These are phyloP conservation scores for Raphanus raphanistrum DNA, from an alignment of 345 rosid species.

Conservation along the genomic window DNA sequence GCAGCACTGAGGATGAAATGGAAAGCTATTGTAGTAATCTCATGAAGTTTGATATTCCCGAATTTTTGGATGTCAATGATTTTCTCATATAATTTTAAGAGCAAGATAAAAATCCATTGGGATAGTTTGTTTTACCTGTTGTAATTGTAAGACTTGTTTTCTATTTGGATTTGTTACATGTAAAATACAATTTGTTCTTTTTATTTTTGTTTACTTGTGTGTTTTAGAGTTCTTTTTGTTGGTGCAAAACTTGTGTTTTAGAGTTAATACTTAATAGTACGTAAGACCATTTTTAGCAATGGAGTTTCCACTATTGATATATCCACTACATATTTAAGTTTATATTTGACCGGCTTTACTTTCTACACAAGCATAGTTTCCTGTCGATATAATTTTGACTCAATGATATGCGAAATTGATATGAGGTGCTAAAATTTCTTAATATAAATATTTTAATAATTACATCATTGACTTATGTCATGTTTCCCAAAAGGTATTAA, in stretches of 20 bases:
- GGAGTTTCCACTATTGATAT: constrained; percentile 35
- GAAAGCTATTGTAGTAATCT: constrained; percentile 72
- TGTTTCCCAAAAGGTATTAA: constrained; percentile 42
- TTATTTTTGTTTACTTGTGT: not conserved
- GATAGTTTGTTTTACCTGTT: not conserved
- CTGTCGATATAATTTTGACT: constrained; percentile 16
- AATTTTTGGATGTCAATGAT: constrained; percentile 55
- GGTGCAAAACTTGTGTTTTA: not conserved
- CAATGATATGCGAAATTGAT: constrained; percentile 21
- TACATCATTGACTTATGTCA: constrained; percentile 38
- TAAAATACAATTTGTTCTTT: constrained; percentile 24
- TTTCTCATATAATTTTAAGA: constrained; percentile 47
- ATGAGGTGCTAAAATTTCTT: constrained; percentile 35
- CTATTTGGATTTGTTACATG: constrained; percentile 12
- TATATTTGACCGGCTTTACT: constrained; percentile 26
- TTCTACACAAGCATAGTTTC: constrained; percentile 25
- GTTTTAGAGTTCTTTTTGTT: not conserved
- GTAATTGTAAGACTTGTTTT: not conserved
- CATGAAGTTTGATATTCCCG: constrained; percentile 61
- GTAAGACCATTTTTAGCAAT: not conserved
- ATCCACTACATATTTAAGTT: constrained; percentile 22
- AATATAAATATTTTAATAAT: constrained; percentile 13
- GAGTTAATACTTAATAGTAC: constrained; percentile 4
- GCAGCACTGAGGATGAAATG: constrained; percentile 71
- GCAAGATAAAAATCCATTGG: not conserved